Evolutionary conservation across 805 yeast species (phyloP).

Genomic region (Kodamaea lidongshanica): DNA sequence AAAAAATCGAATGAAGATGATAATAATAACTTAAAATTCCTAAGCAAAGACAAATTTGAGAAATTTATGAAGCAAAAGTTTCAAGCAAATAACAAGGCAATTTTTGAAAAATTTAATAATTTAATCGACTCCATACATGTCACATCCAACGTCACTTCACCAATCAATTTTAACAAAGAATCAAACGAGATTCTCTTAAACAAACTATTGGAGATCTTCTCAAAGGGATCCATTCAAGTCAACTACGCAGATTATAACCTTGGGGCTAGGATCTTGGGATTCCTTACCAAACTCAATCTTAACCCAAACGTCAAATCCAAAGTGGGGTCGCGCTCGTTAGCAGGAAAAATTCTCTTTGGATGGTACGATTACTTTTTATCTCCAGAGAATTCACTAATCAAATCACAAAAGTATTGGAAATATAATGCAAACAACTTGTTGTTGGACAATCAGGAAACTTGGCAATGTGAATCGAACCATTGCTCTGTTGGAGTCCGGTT

Average conservation of each 20-base stretch:
- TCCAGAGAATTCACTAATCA: slow-evolving; percentile 11
- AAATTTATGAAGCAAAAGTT: slow-evolving; percentile 16
- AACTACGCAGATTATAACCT: slow-evolving; percentile 36
- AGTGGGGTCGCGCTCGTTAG: slow-evolving; percentile 13
- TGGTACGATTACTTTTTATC: slow-evolving; percentile 32
- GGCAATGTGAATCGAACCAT: slow-evolving; percentile 26
- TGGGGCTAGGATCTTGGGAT: slow-evolving; percentile 37
- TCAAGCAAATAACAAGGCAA: slow-evolving; percentile 17
- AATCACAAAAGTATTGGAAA: slow-evolving; percentile 21
- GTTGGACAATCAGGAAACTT: slow-evolving; percentile 26
- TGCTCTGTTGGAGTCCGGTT: slow-evolving; percentile 35
- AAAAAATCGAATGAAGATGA: slow-evolving; percentile 5
- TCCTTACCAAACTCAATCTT: slow-evolving; percentile 20
- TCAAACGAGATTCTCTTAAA: slow-evolving; percentile 22
- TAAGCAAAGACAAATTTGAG: slow-evolving; percentile 21
- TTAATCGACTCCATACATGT: slow-evolving; percentile 22
- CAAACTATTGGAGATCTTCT: slow-evolving; percentile 24
- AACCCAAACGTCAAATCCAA: slow-evolving; percentile 13
- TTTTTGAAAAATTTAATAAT: slow-evolving; percentile 19
- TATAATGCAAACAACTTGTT: slow-evolving; percentile 36
- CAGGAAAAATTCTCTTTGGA: slow-evolving; percentile 28
- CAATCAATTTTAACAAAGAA: slow-evolving; percentile 7
- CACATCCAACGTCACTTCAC: slow-evolving; percentile 4
- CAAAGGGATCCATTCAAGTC: slow-evolving; percentile 29
- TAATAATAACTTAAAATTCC: slow-evolving; percentile 8